Evolutionary conservation across 371 early-diverging fungal genomes (phyloP), one percentile per base, ranked within the genome.

Genomic region (Enteropsectra breve): DNA sequence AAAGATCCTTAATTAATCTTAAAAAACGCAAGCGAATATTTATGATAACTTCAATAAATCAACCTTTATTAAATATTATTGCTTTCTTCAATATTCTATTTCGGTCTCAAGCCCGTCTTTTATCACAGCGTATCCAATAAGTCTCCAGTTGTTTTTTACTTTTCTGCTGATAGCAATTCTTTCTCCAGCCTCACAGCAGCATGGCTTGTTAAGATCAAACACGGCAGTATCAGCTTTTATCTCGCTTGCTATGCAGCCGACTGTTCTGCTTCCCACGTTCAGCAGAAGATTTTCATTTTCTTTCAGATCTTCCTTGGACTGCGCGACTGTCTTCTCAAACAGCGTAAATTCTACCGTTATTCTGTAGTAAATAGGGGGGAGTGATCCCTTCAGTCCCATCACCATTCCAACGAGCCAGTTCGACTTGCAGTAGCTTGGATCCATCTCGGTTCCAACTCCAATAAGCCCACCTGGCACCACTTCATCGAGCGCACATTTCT

Each of bases 401-500:
- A 97, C 94, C 78, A 96, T 93, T 68, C 99, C 99, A 53, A 95
- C 91, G 52, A 99, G 84, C 79, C 91, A 89, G 85, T 99, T 97
- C 59, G 89, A 91, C 83, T 94, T 88, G 83, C 95, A 95, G 48
- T 94, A 84, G 11, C 90, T 88, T 36, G 99, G 98, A 82, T 99
- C 99, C 78, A 97, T 86, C 71, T 87, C 83, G 34, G 99, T 97
- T 66, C 98, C 97, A 56, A 99, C 95, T 84, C 94, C 97, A 73
- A 99, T 97, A 55, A 99, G 84, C 68, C 99, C 99, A 68, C 99
- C 99, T 28, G 99, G 96, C 63, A 94, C 91, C 46, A 97, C 99
- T 82, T 92, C 91, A 76, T 91, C 83, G 48, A 99, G 83, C 60
- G 84, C 81, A 81, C 94, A 97, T 57, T 81, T 79, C 78, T 99